Percentiles rank a stretch among this genome's conserved stretches.
phyloP scores from a whole-genome alignment of 192 early-diverging fungal species.

The Coemansia sp. region DNA sequence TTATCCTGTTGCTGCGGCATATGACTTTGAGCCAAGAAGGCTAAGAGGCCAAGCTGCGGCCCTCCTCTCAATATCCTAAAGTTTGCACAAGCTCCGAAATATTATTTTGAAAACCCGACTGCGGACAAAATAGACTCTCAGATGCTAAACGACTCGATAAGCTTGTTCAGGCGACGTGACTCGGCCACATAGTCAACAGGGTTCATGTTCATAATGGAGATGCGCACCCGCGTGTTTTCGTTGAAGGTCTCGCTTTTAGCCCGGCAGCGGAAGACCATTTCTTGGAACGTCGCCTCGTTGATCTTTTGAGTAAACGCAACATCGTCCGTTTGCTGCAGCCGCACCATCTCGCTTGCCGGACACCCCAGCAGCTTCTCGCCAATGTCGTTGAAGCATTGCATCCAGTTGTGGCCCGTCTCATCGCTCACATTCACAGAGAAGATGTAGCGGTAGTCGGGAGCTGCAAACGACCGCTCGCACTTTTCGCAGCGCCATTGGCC shows the following conservation, averaged over 20 bases:
- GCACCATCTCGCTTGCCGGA: conserved; percentile 65
- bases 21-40: background rate
- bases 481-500: conserved; percentile 89
- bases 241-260: conserved; percentile 68
- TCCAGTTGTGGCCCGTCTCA: conserved; percentile 74
- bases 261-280: conserved; percentile 66
- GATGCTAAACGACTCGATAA: conserved; percentile 42
- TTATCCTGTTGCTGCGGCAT: background rate
- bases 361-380: conserved; percentile 66
- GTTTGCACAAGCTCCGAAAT: background rate
- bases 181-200: conserved; percentile 65
- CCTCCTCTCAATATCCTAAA: background rate
- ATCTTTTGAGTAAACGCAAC: conserved; percentile 55
- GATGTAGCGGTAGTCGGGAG: conserved; percentile 83
- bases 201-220: conserved; percentile 43
- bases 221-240: conserved; percentile 56
- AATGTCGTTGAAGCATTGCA: conserved; percentile 84
- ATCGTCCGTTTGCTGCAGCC: conserved; percentile 56
- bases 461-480: conserved; percentile 67
- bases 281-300: conserved; percentile 61
- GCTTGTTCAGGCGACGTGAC: conserved; percentile 44
- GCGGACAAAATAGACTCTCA: background rate
- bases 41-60: background rate
- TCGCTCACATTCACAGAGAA: conserved; percentile 70
- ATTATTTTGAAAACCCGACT: background rate